Evolutionary conservation across 305 asterid genomes (phyloP).

Genomic region (Fraxinus floribunda): DNA sequence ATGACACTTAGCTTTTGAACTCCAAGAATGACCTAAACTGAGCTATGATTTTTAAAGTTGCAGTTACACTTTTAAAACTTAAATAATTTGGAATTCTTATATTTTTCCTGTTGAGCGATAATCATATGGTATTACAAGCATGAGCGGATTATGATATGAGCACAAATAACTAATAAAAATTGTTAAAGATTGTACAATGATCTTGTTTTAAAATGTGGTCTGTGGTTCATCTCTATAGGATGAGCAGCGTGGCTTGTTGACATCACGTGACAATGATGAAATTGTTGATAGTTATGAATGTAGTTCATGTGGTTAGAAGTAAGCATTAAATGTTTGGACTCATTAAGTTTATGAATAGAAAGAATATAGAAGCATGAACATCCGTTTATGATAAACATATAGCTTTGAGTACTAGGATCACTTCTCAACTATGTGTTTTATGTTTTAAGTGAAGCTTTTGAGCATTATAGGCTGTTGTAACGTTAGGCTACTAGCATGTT

Average conservation of each 20-base stretch:
- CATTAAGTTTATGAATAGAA: not conserved
- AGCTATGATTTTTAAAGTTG: not conserved
- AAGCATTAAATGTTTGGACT: conserved; percentile 22
- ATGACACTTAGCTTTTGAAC: not conserved
- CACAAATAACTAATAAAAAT: conserved; percentile 5
- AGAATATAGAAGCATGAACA: not conserved
- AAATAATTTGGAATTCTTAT: not conserved
- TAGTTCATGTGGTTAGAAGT: conserved; percentile 18
- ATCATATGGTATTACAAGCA: not conserved
- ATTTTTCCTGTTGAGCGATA: not conserved
- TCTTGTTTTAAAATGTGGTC: not conserved
- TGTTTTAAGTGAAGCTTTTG: conserved; percentile 12
- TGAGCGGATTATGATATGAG: not conserved
- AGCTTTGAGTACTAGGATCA: conserved; percentile 1
- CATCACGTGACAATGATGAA: not conserved
- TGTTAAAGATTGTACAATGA: conserved; percentile 13
- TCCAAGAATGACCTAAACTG: not conserved
- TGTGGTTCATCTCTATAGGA: not conserved
- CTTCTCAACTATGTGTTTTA: conserved; percentile 16
- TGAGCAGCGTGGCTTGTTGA: not conserved
- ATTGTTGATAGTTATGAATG: conserved; percentile 8
- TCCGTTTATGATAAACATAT: conserved; percentile 5
- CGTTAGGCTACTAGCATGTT: not conserved
- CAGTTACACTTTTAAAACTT: not conserved
- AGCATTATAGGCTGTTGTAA: not conserved